A percentile compares a stretch with the other conserved stretches of the same genome.
phyloP scores from a whole-genome alignment of 192 early-diverging fungal genomes.

The Backusella circina region DNA sequence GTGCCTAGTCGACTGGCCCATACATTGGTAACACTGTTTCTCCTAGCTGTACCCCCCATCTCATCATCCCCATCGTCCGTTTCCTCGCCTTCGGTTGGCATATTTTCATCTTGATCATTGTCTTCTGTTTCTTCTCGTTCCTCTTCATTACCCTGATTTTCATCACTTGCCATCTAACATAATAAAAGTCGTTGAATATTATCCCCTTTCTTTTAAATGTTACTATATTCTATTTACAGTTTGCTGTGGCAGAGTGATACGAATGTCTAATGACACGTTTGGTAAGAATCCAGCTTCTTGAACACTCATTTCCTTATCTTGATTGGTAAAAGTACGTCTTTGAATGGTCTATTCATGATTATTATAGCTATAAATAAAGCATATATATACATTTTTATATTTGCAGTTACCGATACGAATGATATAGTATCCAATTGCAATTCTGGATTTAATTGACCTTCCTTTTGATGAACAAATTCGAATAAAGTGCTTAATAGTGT shows the following conservation, averaged over 20 bases:
- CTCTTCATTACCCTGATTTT: background rate
- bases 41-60: background rate
- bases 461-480: constrained; percentile 6
- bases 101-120: background rate
- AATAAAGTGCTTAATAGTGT: background rate
- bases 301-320: background rate
- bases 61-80: background rate
- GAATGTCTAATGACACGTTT: constrained; percentile 11
- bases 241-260: background rate
- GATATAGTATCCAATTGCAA: background rate
- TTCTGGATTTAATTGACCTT: background rate
- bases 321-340: constrained; percentile 8
- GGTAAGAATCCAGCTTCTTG: constrained; percentile 16
- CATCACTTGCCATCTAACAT: background rate
- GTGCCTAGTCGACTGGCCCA: background rate
- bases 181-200: background rate
- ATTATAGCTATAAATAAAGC: background rate
- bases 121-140: background rate
- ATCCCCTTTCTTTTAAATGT: background rate
- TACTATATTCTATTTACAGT: background rate
- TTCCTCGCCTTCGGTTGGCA: background rate
- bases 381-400: background rate
- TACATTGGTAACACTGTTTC: background rate
- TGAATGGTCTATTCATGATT: constrained; percentile 1
- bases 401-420: background rate